Conservation (phyloP, 768 basidiomycete species). For the Lentinula lateritia region DNA sequence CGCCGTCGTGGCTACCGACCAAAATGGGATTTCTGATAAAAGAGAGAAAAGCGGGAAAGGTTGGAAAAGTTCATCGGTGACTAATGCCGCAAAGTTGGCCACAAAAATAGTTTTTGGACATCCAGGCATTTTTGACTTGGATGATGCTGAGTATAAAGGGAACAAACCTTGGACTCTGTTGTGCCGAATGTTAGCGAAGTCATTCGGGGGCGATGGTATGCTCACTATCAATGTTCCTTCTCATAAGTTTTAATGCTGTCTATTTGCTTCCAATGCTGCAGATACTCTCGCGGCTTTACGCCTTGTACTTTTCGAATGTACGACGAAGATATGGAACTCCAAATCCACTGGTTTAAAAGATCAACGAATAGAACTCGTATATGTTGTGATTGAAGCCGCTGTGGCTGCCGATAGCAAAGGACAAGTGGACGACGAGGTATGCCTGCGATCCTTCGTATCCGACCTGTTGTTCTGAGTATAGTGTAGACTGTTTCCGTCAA, state of each 20-base stretch:
- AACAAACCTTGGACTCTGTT: not conserved
- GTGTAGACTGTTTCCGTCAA: not conserved
- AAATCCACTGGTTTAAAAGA: slow-evolving; percentile 34
- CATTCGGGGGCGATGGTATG: not conserved
- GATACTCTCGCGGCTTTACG: not conserved
- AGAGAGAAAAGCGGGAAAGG: not conserved
- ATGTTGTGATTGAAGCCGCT: slow-evolving; percentile 42
- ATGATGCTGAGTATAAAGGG: not conserved
- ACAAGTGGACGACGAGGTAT: not conserved
- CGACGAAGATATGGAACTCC: slow-evolving; percentile 37
- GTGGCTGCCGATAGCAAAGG: not conserved
- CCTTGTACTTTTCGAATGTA: not conserved
- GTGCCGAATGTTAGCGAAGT: not conserved
- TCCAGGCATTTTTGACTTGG: not conserved
- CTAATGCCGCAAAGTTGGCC: not conserved
- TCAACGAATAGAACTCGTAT: slow-evolving; percentile 50
- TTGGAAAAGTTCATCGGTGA: slow-evolving; percentile 17
- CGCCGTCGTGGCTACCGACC: not conserved
- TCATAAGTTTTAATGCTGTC: not conserved
- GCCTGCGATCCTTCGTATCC: not conserved
- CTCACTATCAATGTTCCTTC: too few species aligned
- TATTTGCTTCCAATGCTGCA: not conserved
- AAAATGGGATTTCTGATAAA: not conserved
- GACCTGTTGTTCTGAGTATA: too few species aligned
- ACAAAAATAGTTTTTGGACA: not conserved